A percentile compares a stretch with the other conserved stretches of the same genome.
These are phyloP conservation scores for Salix caprea DNA, from an alignment of 345 rosid species.

Conservation along the genomic window DNA sequence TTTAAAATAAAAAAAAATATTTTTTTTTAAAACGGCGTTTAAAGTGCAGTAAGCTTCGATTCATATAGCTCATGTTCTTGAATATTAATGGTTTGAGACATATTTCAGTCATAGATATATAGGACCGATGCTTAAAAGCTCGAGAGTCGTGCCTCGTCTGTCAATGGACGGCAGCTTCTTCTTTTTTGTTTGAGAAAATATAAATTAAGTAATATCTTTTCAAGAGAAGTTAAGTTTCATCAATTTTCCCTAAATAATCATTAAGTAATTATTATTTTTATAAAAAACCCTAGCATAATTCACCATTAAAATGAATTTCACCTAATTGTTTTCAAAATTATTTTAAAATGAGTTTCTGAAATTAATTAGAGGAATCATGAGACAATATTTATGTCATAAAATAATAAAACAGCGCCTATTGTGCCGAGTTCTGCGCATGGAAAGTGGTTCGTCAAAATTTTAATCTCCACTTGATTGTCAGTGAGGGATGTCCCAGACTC, in stretches of 20 bases:
- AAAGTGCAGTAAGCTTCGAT: too few species aligned
- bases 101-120: not conserved
- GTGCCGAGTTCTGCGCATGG: not conserved
- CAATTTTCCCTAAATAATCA: not conserved
- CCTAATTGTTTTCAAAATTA: not conserved
- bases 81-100: not conserved
- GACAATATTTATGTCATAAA: not conserved
- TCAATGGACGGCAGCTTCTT: not conserved
- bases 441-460: not conserved
- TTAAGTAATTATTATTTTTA: not conserved
- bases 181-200: not conserved
- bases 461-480: not conserved
- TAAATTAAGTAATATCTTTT: not conserved
- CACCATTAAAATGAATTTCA: not conserved
- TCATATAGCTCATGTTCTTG: not conserved
- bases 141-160: not conserved
- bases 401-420: not conserved
- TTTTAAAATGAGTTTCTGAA: not conserved
- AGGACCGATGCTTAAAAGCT: not conserved
- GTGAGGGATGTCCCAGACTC: too few species aligned
- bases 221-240: not conserved
- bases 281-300: not conserved
- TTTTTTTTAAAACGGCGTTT: too few species aligned
- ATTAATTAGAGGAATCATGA: not conserved
- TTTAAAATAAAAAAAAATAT: too few species aligned